Evolutionary conservation across 2,329 filamentous ascomycete species (phyloP).

Genomic region (Penicillium corylophilum): DNA sequence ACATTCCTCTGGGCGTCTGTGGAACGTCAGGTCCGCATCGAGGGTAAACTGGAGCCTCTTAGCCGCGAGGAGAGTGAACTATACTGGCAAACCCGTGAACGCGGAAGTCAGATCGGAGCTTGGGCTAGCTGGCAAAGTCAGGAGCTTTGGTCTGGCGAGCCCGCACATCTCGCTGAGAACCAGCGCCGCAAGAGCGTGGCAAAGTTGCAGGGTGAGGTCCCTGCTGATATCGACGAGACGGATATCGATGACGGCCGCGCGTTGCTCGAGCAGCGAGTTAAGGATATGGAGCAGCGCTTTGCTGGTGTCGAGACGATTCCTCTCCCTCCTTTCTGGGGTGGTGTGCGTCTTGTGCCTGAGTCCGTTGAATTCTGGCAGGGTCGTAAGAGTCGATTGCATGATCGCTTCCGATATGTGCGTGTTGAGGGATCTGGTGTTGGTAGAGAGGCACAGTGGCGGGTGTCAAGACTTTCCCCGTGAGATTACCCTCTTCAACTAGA

Average conservation of each 20-base stretch:
- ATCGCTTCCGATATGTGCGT: conserved; percentile 83
- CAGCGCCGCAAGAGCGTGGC: conserved; percentile 27
- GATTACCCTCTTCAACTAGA: not conserved
- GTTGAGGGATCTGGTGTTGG: conserved; percentile 59
- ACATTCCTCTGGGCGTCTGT: conserved; percentile 88
- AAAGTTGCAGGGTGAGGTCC: conserved; percentile 23
- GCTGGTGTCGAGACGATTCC: conserved; percentile 75
- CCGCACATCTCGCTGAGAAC: conserved; percentile 21
- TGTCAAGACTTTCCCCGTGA: conserved; percentile 43
- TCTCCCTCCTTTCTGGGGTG: conserved; percentile 93
- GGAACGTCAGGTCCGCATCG: conserved; percentile 87
- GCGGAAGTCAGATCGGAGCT: conserved; percentile 81
- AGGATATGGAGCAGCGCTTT: conserved; percentile 73
- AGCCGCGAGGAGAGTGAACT: conserved; percentile 67
- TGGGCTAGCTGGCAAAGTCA: conserved; percentile 91
- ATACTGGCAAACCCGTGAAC: conserved; percentile 65
- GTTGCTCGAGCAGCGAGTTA: conserved; percentile 73
- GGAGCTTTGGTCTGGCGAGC: conserved; percentile 57
- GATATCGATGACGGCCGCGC: conserved; percentile 65
- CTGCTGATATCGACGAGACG: conserved; percentile 30
- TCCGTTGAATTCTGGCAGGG: conserved; percentile 97
- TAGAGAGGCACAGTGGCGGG: conserved; percentile 35
- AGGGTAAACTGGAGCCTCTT: conserved; percentile 71
- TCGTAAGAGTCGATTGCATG: conserved; percentile 82
- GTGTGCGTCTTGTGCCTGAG: conserved; percentile 79